Base-by-base conservation (phyloP, 2,329 filamentous ascomycete species). In the Dothideomycetidae sp. region DNA sequence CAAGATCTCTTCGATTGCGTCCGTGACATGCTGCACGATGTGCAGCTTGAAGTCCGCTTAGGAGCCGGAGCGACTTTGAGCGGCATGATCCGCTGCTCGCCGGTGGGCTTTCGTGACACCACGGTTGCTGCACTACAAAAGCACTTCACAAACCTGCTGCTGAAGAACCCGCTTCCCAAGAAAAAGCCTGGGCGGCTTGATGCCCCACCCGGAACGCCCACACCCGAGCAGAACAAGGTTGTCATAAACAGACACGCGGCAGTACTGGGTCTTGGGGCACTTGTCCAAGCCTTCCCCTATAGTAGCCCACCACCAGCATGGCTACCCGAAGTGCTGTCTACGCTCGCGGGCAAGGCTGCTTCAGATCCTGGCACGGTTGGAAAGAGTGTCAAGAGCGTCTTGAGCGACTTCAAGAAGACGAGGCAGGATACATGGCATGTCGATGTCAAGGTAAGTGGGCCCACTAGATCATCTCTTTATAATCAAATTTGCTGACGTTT, bases 401-500 rank as follows among this genome's bases (percentile, higher is more conserved):
- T 98, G 46, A 85, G 85, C 43, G 92, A 98, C 53, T 98, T 98
- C 68, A 98, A 98, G 67, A 98, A 98, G 73, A 98, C 90, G 31
- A 77, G 90, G 56, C 90, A 98, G 59, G 90, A 98, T 66, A 98
- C 88, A 48, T 98, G 90, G 90, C 79, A 79, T 51, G 88, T 93
- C 43, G 90, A 98, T 63, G 83, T 93, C 50, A 96, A 93, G 80
- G 90, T 93, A 63, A 59, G 74, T 60, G 40, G 11, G 11, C 13
- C n/a, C 12, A 30, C 18, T 13, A 12, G 16, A 15, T 16, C 5
- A 9, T 17, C 5, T 12, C 10, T 15, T 14, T 5, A 10, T n/a
- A 23, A 29, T 21, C 32, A 36, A 46, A 31, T 50, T 44, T 32
- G 43, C 43, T 46, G 36, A 44, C 21, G 31, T 36, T 36, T 30